These are phyloP conservation scores for Trichoderma simmonsii DNA, from an alignment of 2,329 filamentous ascomycete species.

Conservation along the genomic window DNA sequence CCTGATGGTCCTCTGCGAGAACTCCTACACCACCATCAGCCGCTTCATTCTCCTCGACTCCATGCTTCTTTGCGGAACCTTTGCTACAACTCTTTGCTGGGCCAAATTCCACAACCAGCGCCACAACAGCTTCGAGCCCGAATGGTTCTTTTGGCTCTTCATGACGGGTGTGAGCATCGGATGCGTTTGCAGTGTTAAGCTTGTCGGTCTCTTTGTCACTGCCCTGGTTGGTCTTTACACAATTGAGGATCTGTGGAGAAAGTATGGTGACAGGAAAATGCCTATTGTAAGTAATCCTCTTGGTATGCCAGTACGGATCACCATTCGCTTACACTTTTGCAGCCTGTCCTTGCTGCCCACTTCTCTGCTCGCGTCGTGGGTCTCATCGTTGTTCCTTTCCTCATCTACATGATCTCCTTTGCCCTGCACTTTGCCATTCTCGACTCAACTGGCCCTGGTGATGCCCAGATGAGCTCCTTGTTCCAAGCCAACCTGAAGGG, in stretches of 20 bases:
- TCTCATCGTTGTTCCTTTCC: slow-evolving; percentile 81
- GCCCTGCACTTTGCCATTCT: slow-evolving; percentile 92
- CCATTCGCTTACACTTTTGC: neutral
- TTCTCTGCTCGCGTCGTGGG: slow-evolving; percentile 76
- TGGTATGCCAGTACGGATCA: neutral
- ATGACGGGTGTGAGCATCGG: slow-evolving; percentile 94
- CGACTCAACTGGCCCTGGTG: slow-evolving; percentile 88
- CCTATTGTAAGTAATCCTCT: slow-evolving; percentile 58
- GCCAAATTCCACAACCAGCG: slow-evolving; percentile 91
- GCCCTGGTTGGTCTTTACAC: slow-evolving; percentile 95
- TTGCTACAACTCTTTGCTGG: slow-evolving; percentile 96
- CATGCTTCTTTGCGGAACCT: slow-evolving; percentile 98
- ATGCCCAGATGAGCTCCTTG: slow-evolving; percentile 99
- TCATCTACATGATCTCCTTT: slow-evolving; percentile 95
- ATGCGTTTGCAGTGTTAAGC: slow-evolving; percentile 97
- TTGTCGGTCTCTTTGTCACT: slow-evolving; percentile 94
- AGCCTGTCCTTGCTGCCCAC: slow-evolving; percentile 70
- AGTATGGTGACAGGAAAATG: slow-evolving; percentile 94
- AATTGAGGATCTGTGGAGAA: slow-evolving; percentile 93
- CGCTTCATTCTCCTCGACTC: slow-evolving; percentile 97
- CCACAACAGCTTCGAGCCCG: slow-evolving; percentile 77
- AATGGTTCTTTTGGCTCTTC: slow-evolving; percentile 95
- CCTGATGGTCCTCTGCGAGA: slow-evolving; percentile 96
- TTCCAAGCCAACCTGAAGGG: slow-evolving; percentile 96
- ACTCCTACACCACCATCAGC: slow-evolving; percentile 98